A percentile compares a stretch with the other conserved stretches of the same genome.
Conservation (phyloP, 768 basidiomycete species). For the Tricholoma sp. region DNA sequence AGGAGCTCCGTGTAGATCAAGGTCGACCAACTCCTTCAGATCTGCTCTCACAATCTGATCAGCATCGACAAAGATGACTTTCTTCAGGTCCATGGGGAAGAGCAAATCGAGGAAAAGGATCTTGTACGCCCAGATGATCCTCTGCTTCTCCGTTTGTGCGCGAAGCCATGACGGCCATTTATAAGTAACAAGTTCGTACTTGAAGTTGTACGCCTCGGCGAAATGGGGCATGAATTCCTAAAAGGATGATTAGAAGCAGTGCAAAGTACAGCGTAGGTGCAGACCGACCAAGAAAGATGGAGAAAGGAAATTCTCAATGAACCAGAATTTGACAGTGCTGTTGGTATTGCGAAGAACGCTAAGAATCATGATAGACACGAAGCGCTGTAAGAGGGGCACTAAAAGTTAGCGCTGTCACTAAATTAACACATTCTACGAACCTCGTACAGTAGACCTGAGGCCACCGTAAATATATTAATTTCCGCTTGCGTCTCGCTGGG, state of each 20-base stretch:
- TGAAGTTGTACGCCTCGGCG: slow-evolving; percentile 86
- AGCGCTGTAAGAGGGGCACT: slow-evolving; percentile 51
- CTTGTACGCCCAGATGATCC: slow-evolving; percentile 99
- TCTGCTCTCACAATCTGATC: slow-evolving; percentile 98
- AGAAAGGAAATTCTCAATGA: slow-evolving; percentile 96
- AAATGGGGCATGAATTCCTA: slow-evolving; percentile 95
- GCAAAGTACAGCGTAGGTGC: background rate
- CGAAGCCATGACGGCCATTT: slow-evolving; percentile 99
- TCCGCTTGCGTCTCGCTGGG: slow-evolving; percentile 60
- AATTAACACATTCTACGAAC: slow-evolving; percentile 33
- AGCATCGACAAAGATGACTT: slow-evolving; percentile 98
- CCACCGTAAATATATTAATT: slow-evolving; percentile 99
- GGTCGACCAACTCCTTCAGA: slow-evolving; percentile 87
- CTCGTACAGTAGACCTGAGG: slow-evolving; percentile 94
- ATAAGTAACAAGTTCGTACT: slow-evolving; percentile 97
- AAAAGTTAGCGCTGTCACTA: background rate
- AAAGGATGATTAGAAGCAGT: background rate
- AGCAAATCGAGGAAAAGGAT: slow-evolving; percentile 98
- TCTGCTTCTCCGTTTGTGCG: slow-evolving; percentile 95
- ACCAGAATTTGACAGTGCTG: slow-evolving; percentile 98
- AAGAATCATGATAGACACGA: slow-evolving; percentile 97
- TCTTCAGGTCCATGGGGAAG: slow-evolving; percentile 98
- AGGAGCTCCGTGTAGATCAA: slow-evolving; percentile 88
- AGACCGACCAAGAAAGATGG: slow-evolving; percentile 84
- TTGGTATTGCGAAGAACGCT: slow-evolving; percentile 94